A percentile compares a stretch with the other conserved stretches of the same genome.
phyloP scores from a whole-genome alignment of 805 yeast species.

The Starmerella bombi region DNA sequence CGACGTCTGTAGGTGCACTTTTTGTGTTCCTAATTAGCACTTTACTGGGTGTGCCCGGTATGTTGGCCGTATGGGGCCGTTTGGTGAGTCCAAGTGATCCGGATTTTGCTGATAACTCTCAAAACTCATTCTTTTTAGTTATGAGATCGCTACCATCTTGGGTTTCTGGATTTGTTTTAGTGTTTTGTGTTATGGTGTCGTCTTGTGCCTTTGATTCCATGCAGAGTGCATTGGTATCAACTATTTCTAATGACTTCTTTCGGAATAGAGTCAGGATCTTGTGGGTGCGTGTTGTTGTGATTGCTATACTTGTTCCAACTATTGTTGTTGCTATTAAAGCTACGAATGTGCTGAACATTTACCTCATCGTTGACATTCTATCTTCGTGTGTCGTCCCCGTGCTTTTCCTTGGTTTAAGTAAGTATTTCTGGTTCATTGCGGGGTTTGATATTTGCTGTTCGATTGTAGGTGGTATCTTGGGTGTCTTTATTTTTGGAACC shows the following conservation, averaged over 20 bases:
- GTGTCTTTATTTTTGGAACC: slow-evolving; percentile 72
- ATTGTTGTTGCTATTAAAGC: slow-evolving; percentile 77
- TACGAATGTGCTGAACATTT: slow-evolving; percentile 70
- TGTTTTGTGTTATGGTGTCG: slow-evolving; percentile 58
- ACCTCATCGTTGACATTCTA: slow-evolving; percentile 78
- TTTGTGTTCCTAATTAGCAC: slow-evolving; percentile 50
- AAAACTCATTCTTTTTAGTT: slow-evolving; percentile 55
- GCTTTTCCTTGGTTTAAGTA: slow-evolving; percentile 63
- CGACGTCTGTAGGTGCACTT: slow-evolving; percentile 61
- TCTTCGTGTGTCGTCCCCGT: slow-evolving; percentile 81
- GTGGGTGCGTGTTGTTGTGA: slow-evolving; percentile 57
- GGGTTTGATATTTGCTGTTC: slow-evolving; percentile 76
- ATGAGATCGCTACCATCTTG: slow-evolving; percentile 68
- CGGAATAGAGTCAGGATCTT: slow-evolving; percentile 59
- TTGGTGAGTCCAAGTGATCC: slow-evolving; percentile 33
- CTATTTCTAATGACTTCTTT: slow-evolving; percentile 80
- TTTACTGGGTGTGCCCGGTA: slow-evolving; percentile 69
- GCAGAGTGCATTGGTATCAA: slow-evolving; percentile 78
- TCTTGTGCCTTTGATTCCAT: slow-evolving; percentile 83
- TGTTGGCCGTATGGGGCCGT: slow-evolving; percentile 85
- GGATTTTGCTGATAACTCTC: slow-evolving; percentile 40
- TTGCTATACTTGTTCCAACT: slow-evolving; percentile 71
- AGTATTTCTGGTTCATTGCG: slow-evolving; percentile 50
- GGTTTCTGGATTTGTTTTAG: slow-evolving; percentile 72
- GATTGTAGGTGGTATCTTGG: slow-evolving; percentile 68